A percentile compares a stretch with the other conserved stretches of the same genome.
Evolutionary conservation across 768 basidiomycete genomes (phyloP).

Genomic region (Hygrocybe coccinea): DNA sequence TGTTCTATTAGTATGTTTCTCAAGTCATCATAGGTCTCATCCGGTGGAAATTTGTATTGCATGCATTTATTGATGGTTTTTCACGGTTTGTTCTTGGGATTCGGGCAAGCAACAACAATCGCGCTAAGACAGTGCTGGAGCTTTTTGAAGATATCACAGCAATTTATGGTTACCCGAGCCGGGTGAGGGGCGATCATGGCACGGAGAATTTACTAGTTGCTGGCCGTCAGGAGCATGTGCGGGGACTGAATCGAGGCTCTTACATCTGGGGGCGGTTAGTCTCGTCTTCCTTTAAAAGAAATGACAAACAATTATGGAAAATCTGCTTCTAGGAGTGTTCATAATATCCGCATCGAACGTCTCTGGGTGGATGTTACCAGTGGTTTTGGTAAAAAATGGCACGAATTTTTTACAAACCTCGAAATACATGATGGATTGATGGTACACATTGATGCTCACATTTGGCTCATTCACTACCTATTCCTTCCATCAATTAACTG

Average conservation of each 20-base stretch:
- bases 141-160: conserved; percentile 26
- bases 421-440: conserved; percentile 28
- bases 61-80: conserved; percentile 42
- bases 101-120: conserved; percentile 38
- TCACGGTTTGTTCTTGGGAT: conserved; percentile 34
- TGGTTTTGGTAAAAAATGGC: conserved; percentile 36
- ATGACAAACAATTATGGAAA: conserved; percentile 7
- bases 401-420: conserved; percentile 33
- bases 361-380: conserved; percentile 37
- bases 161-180: conserved; percentile 23
- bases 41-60: conserved; percentile 34
- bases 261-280: conserved; percentile 38
- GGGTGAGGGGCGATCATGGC: conserved; percentile 30
- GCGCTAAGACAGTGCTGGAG: conserved; percentile 33
- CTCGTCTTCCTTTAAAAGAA: not conserved
- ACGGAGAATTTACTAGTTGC: conserved; percentile 33
- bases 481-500: conserved; percentile 31
- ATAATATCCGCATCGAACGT: conserved; percentile 38
- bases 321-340: no score
- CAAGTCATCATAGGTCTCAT: conserved; percentile 35
- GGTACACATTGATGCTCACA: conserved; percentile 22
- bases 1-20: no score
- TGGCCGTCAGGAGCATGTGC: conserved; percentile 23
- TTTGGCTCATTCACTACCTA: conserved; percentile 39
- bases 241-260: conserved; percentile 24